A percentile compares a stretch with the other conserved stretches of the same genome.
Evolutionary conservation across 2,329 filamentous ascomycete genomes (phyloP).

Genomic region (Zymoseptoria tritici): DNA sequence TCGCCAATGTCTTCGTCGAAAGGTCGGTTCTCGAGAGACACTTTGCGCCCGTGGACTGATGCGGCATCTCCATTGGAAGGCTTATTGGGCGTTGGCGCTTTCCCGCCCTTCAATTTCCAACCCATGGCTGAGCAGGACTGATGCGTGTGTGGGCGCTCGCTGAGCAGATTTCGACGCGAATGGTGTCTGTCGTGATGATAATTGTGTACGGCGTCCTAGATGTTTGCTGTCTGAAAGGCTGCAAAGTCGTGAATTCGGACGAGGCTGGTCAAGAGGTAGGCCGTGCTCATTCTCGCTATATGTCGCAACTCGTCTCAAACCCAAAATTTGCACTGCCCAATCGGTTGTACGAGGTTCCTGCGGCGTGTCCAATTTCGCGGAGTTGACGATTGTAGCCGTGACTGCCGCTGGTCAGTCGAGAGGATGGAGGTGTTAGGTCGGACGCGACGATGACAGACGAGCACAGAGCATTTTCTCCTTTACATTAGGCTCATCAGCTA

Average conservation of each 20-base stretch:
- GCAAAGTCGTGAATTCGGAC: too few relatives aligned
- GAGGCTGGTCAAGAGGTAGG: too few relatives aligned
- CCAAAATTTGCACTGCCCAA: too few relatives aligned
- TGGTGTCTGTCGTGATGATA: background rate
- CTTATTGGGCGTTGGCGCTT: background rate
- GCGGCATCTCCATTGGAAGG: constrained; percentile 21
- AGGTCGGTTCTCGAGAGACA: constrained; percentile 1
- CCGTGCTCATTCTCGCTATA: too few relatives aligned
- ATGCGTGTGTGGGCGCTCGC: background rate
- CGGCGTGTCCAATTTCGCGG: too few relatives aligned
- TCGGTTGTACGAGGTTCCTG: too few relatives aligned
- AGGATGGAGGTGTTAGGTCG: too few relatives aligned
- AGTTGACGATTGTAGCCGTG: too few relatives aligned
- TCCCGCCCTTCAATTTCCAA: background rate
- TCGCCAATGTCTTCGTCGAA: constrained; percentile 36
- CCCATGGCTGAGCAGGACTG: background rate
- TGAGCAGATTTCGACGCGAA: background rate
- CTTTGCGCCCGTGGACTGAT: background rate
- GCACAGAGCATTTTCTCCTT: background rate
- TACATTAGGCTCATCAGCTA: background rate
- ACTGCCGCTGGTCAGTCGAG: too few relatives aligned
- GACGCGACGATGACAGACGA: background rate
- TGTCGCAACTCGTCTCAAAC: too few relatives aligned
- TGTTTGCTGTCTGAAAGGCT: too few relatives aligned
- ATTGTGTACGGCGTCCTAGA: background rate